A percentile compares a stretch with the other conserved stretches of the same genome.
phyloP scores from a whole-genome alignment of 371 early-diverging fungal species.

The Haplosporangium sp. region DNA sequence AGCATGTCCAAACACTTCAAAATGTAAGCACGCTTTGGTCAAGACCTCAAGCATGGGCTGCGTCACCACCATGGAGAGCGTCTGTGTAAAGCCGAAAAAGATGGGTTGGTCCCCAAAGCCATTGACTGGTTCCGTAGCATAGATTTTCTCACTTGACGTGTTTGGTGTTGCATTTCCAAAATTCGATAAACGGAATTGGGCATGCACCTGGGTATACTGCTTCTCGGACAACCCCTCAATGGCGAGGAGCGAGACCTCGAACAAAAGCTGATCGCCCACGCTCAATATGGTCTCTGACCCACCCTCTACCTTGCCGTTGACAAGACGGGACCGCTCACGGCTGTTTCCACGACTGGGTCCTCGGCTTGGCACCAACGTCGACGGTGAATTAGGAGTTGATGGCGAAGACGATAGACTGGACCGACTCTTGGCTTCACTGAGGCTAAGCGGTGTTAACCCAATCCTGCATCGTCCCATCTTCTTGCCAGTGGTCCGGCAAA shows the following conservation, averaged over 20 bases:
- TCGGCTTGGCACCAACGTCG: constrained; percentile 19
- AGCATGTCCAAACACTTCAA: constrained; percentile 77
- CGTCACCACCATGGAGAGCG: constrained; percentile 64
- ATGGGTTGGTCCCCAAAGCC: constrained; percentile 67
- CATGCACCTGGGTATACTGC: constrained; percentile 82
- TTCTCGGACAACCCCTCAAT: constrained; percentile 76
- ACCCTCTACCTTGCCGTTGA: constrained; percentile 10
- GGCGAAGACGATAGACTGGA: constrained; percentile 5
- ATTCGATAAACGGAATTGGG: constrained; percentile 78
- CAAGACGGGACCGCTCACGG: constrained; percentile 36
- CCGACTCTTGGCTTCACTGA: constrained; percentile 26
- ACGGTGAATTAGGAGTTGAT: constrained; percentile 36
- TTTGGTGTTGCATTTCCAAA: constrained; percentile 60
- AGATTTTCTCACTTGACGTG: constrained; percentile 68
- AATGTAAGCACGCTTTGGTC: constrained; percentile 56
- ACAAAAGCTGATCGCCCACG: constrained; percentile 68
- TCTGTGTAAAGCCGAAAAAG: constrained; percentile 72
- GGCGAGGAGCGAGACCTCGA: constrained; percentile 78
- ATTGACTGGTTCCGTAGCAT: constrained; percentile 71
- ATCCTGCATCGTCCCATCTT: constrained; percentile 62
- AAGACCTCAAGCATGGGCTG: constrained; percentile 59
- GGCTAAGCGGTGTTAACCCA: constrained; percentile 60
- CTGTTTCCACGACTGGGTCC: constrained; percentile 38
- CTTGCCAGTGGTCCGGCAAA: constrained; percentile 67
- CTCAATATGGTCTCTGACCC: constrained; percentile 17